Conservation (phyloP, 2,329 filamentous ascomycete species). For the Orbilia quercus region DNA sequence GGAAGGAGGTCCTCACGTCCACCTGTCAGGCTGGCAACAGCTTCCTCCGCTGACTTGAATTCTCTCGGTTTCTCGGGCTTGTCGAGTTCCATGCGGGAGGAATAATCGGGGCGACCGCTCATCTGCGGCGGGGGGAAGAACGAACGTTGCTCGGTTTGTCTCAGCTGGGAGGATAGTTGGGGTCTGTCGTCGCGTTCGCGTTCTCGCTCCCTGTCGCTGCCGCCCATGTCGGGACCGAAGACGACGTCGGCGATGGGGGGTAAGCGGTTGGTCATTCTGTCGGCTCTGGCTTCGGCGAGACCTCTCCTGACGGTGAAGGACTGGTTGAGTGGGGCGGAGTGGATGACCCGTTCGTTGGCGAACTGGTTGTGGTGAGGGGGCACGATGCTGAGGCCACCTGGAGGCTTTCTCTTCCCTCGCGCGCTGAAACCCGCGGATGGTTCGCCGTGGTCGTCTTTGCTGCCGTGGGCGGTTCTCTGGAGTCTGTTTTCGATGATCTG, state of each 20-base stretch:
- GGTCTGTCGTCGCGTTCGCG: conserved; percentile 60
- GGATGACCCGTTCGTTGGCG: conserved; percentile 91
- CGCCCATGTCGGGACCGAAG: conserved; percentile 80
- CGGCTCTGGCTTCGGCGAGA: conserved; percentile 48
- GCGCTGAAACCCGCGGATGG: conserved; percentile 70
- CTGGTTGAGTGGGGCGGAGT: conserved; percentile 93
- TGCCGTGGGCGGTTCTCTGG: conserved; percentile 81
- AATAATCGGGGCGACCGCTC: conserved; percentile 72
- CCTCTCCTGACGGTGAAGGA: conserved; percentile 88
- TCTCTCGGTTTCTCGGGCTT: conserved; percentile 77
- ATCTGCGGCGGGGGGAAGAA: conserved; percentile 60
- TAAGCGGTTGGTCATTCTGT: conserved; percentile 73
- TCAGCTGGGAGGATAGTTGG: conserved; percentile 54
- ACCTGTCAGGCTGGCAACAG: conserved; percentile 86
- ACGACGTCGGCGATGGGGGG: conserved; percentile 90
- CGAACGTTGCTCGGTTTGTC: conserved; percentile 54
- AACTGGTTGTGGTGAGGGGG: conserved; percentile 92
- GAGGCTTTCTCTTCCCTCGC: conserved; percentile 75
- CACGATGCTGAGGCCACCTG: conserved; percentile 92
- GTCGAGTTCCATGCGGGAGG: conserved; percentile 63
- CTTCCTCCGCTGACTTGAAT: conserved; percentile 95
- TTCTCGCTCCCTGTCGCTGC: conserved; percentile 61
- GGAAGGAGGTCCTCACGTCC: conserved; percentile 93
- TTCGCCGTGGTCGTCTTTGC: conserved; percentile 48
- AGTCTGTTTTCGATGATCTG: conserved; percentile 92